A percentile compares a stretch with the other conserved stretches of the same genome.
phyloP scores from a whole-genome alignment of 805 yeast genomes.

The Lachancea waltii region DNA sequence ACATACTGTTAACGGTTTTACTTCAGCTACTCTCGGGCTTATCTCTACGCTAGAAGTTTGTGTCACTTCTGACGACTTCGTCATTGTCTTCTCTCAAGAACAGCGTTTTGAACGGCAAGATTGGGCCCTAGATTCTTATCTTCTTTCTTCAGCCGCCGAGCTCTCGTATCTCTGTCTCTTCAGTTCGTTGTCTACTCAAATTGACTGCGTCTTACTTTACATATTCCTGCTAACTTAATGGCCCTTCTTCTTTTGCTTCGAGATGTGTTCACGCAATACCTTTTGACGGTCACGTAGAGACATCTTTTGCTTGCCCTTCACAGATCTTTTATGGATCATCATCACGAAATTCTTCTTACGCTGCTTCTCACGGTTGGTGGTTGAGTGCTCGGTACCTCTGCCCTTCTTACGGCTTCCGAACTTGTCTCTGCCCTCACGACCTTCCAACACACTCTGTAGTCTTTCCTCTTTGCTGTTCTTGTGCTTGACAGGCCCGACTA shows the following conservation, averaged over 20 bases:
- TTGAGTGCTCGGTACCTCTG: constrained; percentile 68
- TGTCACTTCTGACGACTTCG: too few relatives aligned
- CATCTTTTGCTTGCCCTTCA: constrained; percentile 87
- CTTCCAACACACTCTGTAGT: constrained; percentile 79
- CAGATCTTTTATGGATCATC: constrained; percentile 94
- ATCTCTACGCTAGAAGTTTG: too few relatives aligned
- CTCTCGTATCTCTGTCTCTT: too few relatives aligned
- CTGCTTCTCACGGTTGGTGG: constrained; percentile 93
- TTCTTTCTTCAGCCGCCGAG: too few relatives aligned
- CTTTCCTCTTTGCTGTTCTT: constrained; percentile 89
- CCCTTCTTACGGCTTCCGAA: constrained; percentile 86
- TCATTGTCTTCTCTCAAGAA: too few relatives aligned
- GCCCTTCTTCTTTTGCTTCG: constrained; percentile 87
- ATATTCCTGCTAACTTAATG: constrained; percentile 36
- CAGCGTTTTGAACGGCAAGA: too few relatives aligned
- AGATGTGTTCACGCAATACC: constrained; percentile 76
- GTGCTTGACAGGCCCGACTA: constrained; percentile 67
- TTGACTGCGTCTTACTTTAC: too few relatives aligned
- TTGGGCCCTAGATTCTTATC: too few relatives aligned
- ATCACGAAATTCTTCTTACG: constrained; percentile 98
- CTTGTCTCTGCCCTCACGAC: constrained; percentile 86
- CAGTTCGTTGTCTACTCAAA: too few relatives aligned
- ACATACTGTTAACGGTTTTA: too few relatives aligned
- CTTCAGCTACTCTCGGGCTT: too few relatives aligned
- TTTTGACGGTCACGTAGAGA: constrained; percentile 88